Evolutionary conservation across 1,284 basidiomycete species (phyloP).

Genomic region (Xerocomus minutiporus): DNA sequence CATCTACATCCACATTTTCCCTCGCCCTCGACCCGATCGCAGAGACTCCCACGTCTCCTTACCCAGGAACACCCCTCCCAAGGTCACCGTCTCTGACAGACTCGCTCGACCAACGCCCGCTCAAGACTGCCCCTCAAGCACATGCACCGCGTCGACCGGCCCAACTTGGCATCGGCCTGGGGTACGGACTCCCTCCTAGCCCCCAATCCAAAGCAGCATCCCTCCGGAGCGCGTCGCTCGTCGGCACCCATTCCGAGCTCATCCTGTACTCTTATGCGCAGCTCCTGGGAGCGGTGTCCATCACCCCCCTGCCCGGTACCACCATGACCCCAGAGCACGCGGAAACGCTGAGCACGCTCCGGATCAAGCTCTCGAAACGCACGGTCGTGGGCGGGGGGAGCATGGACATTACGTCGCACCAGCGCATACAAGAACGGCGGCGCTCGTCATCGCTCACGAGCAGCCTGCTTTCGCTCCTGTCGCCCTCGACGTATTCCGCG

Average conservation of each 20-base stretch:
- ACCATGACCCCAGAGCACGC: constrained; percentile 37
- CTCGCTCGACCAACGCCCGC: constrained; percentile 12
- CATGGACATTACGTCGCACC: constrained; percentile 61
- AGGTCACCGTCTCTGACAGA: constrained; percentile 24
- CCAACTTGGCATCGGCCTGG: constrained; percentile 45
- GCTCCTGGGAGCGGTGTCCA: constrained; percentile 61
- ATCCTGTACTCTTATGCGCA: constrained; percentile 88
- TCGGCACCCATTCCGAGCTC: constrained; percentile 53
- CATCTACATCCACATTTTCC: constrained; percentile 58
- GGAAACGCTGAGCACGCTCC: constrained; percentile 43
- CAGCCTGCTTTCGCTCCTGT: constrained; percentile 53
- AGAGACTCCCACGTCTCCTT: constrained; percentile 45
- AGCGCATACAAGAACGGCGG: constrained; percentile 33
- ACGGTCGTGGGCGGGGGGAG: constrained; percentile 67
- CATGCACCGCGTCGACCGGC: constrained; percentile 31
- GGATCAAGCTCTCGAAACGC: constrained; percentile 46
- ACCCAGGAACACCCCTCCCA: constrained; percentile 37
- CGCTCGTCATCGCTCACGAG: constrained; percentile 49
- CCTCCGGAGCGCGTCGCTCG: constrained; percentile 39
- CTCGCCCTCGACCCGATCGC: constrained; percentile 66
- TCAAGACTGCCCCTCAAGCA: constrained; percentile 2
- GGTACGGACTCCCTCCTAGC: constrained; percentile 39
- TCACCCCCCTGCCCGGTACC: constrained; percentile 35
- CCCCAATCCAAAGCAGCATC: constrained; percentile 18
- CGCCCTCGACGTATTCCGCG: constrained; percentile 32